phyloP scores from a whole-genome alignment of 345 rosid genomes.

The Mercurialis annua region DNA sequence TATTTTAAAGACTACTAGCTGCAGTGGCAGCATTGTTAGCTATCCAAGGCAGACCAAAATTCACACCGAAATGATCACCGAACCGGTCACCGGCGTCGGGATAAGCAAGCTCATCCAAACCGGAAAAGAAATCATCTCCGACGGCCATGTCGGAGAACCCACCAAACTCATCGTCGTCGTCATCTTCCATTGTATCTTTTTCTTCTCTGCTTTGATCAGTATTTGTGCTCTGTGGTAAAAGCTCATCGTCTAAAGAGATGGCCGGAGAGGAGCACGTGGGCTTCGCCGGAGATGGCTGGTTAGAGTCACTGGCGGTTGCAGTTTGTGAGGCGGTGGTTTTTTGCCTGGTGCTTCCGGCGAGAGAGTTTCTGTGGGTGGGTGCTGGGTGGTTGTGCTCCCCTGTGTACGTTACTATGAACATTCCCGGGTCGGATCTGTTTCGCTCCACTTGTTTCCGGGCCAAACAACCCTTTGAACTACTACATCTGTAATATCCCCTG shows the following conservation, averaged over 20 bases:
- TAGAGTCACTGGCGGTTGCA: slow-evolving; percentile 23
- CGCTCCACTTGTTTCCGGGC: slow-evolving; percentile 99
- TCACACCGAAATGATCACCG: slow-evolving; percentile 44
- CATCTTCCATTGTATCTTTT: slow-evolving; percentile 45
- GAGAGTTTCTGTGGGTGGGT: slow-evolving; percentile 91
- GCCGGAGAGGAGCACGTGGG: slow-evolving; percentile 44
- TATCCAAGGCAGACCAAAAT: slow-evolving; percentile 28
- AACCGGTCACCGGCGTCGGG: slow-evolving; percentile 39
- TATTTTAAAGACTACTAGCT: slow-evolving; percentile 24
- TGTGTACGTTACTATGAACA: slow-evolving; percentile 91
- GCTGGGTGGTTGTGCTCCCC: slow-evolving; percentile 95
- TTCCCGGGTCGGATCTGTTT: slow-evolving; percentile 87
- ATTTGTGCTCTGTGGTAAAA: slow-evolving; percentile 32
- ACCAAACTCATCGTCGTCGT: slow-evolving; percentile 57
- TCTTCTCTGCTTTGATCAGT: slow-evolving; percentile 51
- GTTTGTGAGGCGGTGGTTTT: slow-evolving; percentile 40
- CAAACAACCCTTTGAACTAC: slow-evolving; percentile 91
- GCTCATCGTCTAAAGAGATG: slow-evolving; percentile 57
- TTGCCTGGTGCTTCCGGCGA: slow-evolving; percentile 88
- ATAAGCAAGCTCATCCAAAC: slow-evolving; percentile 57
- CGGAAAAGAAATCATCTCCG: slow-evolving; percentile 84
- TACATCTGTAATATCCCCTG: slow-evolving; percentile 96
- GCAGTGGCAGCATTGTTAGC: slow-evolving; percentile 33
- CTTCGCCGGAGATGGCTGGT: slow-evolving; percentile 31
- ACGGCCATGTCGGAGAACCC: slow-evolving; percentile 52